These are phyloP conservation scores for Trichoderma semiorbis DNA, from an alignment of 2,329 filamentous ascomycete species.

Conservation along the genomic window DNA sequence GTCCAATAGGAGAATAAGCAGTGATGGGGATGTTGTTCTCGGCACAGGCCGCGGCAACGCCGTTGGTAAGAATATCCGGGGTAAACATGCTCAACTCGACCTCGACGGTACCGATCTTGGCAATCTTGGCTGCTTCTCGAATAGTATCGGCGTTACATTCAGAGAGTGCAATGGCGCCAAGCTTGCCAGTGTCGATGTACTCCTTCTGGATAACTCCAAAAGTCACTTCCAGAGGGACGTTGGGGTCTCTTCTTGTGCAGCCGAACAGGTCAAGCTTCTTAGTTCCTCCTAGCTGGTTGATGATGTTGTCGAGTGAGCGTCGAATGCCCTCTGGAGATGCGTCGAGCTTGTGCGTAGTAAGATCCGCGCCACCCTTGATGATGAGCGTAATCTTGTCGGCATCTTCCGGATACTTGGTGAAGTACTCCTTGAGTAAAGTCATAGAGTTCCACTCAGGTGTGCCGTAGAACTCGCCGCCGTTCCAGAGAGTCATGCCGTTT, in stretches of 20 bases:
- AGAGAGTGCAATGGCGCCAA: slow-evolving; percentile 51
- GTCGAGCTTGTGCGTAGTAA: slow-evolving; percentile 37
- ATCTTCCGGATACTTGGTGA: slow-evolving; percentile 60
- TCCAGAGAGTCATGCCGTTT: slow-evolving; percentile 52
- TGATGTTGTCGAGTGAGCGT: slow-evolving; percentile 55
- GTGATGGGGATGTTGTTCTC: slow-evolving; percentile 66
- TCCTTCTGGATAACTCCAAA: slow-evolving; percentile 43
- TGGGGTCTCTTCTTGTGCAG: slow-evolving; percentile 54
- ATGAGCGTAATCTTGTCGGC: slow-evolving; percentile 58
- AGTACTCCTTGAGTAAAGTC: slow-evolving; percentile 59
- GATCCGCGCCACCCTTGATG: slow-evolving; percentile 56
- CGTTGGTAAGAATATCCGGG: slow-evolving; percentile 48
- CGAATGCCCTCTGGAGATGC: slow-evolving; percentile 53
- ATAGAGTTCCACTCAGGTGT: slow-evolving; percentile 55
- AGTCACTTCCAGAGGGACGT: slow-evolving; percentile 42
- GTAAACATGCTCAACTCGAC: slow-evolving; percentile 52
- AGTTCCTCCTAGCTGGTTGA: slow-evolving; percentile 48
- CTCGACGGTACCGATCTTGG: slow-evolving; percentile 48
- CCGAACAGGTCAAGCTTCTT: slow-evolving; percentile 61
- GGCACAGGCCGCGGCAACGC: slow-evolving; percentile 52
- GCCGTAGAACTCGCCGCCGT: slow-evolving; percentile 65
- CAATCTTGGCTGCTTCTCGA: slow-evolving; percentile 42
- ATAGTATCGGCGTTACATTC: slow-evolving; percentile 50
- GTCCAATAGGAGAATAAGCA: slow-evolving; percentile 51
- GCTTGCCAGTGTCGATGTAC: slow-evolving; percentile 50